These are phyloP conservation scores for Diaporthe sp. DNA, from an alignment of 2,329 filamentous ascomycete species.

Conservation along the genomic window DNA sequence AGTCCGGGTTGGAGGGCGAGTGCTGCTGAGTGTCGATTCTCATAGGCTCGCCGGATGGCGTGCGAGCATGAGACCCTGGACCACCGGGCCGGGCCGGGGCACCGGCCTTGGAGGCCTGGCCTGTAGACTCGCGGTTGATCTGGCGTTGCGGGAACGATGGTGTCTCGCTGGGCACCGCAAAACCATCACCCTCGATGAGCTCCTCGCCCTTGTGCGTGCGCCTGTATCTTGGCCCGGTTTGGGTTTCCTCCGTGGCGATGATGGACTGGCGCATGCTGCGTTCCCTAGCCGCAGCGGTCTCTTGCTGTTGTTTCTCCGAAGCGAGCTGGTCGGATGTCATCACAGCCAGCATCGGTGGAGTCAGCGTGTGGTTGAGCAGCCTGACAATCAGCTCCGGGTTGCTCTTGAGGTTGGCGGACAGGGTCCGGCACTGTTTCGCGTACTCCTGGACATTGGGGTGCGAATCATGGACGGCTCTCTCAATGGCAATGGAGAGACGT, in stretches of 20 bases:
- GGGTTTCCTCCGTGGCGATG: conserved; percentile 80
- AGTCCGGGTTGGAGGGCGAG: conserved; percentile 70
- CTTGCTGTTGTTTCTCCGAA: conserved; percentile 86
- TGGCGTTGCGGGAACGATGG: conserved; percentile 55
- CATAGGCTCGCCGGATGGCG: conserved; percentile 49
- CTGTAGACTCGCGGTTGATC: conserved; percentile 48
- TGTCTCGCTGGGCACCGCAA: conserved; percentile 52
- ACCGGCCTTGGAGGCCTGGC: conserved; percentile 35
- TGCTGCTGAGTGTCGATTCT: conserved; percentile 64
- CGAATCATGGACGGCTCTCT: conserved; percentile 75
- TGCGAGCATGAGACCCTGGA: conserved; percentile 37
- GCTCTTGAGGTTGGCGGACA: conserved; percentile 90
- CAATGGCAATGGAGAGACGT: conserved; percentile 82
- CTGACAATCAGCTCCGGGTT: conserved; percentile 84
- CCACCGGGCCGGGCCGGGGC: conserved; percentile 10
- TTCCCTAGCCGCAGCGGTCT: conserved; percentile 83
- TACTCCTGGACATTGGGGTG: conserved; percentile 69
- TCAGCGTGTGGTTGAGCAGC: conserved; percentile 79
- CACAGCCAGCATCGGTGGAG: conserved; percentile 81
- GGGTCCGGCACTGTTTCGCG: conserved; percentile 76
- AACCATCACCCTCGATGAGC: conserved; percentile 82
- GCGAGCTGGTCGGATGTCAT: conserved; percentile 95
- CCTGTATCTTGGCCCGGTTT: conserved; percentile 76
- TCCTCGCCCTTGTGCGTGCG: conserved; percentile 97
- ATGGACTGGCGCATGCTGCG: conserved; percentile 87